Base-by-base conservation (phyloP, 1,284 basidiomycete species). In the Agroathelia rolfsii region DNA sequence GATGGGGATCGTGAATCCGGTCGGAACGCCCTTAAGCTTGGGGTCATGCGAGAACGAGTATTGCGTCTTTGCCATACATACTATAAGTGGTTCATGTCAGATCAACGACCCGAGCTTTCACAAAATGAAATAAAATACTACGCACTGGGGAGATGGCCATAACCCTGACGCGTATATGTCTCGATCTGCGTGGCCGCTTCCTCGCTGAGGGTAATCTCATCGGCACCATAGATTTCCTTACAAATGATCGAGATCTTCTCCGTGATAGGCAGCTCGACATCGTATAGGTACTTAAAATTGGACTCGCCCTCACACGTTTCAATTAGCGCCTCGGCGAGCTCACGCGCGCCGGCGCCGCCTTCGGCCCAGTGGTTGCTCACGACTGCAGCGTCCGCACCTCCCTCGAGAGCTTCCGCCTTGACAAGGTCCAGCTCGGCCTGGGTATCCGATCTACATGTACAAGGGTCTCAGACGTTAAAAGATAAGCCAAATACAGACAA, bases 21-120 rank as follows among this genome's bases (percentile, higher is more conserved):
- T 76, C 3, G 92, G 89, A 2, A 86, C 88, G 45, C 81, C 81
- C 67, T 95, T 95, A 44, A 86, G 67, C 47, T 79, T 79, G n/a
- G 90, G 83, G 53, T 96, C 84, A 53, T 93, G 89, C 15, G 88
- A 93, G 65, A 96, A 90, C 13, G 89, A 94, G 46, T 95, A 85
- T 47, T 94, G 93, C 3, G 95, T 98, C 72, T 98, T 98, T 38
- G 94, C 93, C 89, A 97, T 93, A 62, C 93, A 96, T 52, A 93
- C 88, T 78, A 53, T 3, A 26, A 30, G 26, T n/a, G n/a, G n/a
- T n/a, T n/a, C n/a, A n/a, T n/a, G n/a, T n/a, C n/a, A n/a, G n/a
- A n/a, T n/a, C n/a, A n/a, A n/a, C n/a, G n/a, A n/a, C n/a, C n/a
- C n/a, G n/a, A n/a, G n/a, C n/a, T n/a, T n/a, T n/a, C n/a, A n/a